Evolutionary conservation across 2,329 filamentous ascomycete genomes (phyloP), one percentile per base, ranked within the genome.

Genomic region (Pseudopyricularia cyperi): DNA sequence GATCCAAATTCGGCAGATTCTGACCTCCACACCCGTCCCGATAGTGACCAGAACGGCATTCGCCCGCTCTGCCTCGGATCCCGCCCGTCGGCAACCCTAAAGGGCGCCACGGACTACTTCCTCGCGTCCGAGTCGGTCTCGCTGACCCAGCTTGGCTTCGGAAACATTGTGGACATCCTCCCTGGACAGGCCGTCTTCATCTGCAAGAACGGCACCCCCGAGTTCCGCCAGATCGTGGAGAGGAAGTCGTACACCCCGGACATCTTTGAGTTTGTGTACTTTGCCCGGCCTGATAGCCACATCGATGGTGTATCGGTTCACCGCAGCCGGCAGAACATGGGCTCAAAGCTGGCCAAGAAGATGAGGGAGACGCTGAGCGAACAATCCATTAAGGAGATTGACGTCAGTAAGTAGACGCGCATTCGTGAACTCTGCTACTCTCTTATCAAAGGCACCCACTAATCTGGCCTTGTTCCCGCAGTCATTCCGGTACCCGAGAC

Each of bases 231-330:
- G 66, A 81, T 95, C 14, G 79, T 82, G 39, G 68, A 77, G 54
- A 75, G 76, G 58, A 75, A 78, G 59, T 74, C 76, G 15, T 95
- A 95, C 63, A 82, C 85, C 2, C 89, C 89, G 1, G 89, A 95
- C 64, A 85, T 89, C 55, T 93, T 94, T 61, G 87, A 94, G 67
- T 89, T 83, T 57, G 85, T 95, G 53, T 95, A 95, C 70, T 89
- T 95, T 60, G 84, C 87, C 14, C 76, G 89, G 2, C 87, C 87
- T 1, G 89, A 95, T 65, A 83, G 80, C 0, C 74, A 83, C 58
- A 91, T 95, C 53, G 89, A 95, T 62, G 89, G 88, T 17, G 94
- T 95, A 57, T 89, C 86, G 52, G 86, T 96, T 26, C 82, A 95
- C 63, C 80, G 82, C 58, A 89, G 85, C 58, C 80, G 90, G 51